Base-by-base conservation (phyloP, 495 filamentous ascomycete genomes). In the Penicillium turbatum region DNA sequence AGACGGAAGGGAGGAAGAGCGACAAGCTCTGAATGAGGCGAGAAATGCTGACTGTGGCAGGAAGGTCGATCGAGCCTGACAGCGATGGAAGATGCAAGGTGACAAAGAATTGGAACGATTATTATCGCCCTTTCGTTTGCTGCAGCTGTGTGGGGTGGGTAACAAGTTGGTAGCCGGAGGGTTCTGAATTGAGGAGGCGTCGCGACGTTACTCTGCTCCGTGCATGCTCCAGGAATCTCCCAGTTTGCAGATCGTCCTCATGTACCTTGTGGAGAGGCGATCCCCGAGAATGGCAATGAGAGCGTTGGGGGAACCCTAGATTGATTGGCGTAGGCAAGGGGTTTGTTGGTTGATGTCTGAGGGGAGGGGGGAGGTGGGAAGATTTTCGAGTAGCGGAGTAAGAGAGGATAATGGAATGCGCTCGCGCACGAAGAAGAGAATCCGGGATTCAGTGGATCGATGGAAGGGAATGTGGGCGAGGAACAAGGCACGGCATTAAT, bases 151-250 rank as follows among this genome's bases (percentile, higher is more conserved):
- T 57, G 61, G 49, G 61, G 49, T 54, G 60, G 10, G 41, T 41
- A 38, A 37, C 50, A 59, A 54, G 62, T 35, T 53, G 48, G 40
- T 61, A 60, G 59, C 63, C 60, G 67, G 61, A 59, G 63, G 39
- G 49, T 69, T 63, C 61, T 55, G 60, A 63, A 68, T 65, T 64
- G 60, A 48, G 54, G 56, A 58, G 57, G 54, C 64, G 64, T 63
- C 60, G 66, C 64, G 64, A 70, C 50, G 62, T 71, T 72, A 71
- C 72, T 73, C 67, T 65, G 63, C 74, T 72, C 72, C 70, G 72
- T 74, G 72, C 74, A 74, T 75, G 70, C 72, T 69, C 72, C 72
- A 73, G 67, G 67, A 75, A 74, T 65, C 67, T 74, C 69, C 64
- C 69, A 72, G 62, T 56, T 61, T 64, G 72, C 65, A 65, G 71